Percentiles rank a stretch among this genome's conserved stretches.
Conservation (phyloP, 257 asterid genomes). For the Plantago elongata region DNA sequence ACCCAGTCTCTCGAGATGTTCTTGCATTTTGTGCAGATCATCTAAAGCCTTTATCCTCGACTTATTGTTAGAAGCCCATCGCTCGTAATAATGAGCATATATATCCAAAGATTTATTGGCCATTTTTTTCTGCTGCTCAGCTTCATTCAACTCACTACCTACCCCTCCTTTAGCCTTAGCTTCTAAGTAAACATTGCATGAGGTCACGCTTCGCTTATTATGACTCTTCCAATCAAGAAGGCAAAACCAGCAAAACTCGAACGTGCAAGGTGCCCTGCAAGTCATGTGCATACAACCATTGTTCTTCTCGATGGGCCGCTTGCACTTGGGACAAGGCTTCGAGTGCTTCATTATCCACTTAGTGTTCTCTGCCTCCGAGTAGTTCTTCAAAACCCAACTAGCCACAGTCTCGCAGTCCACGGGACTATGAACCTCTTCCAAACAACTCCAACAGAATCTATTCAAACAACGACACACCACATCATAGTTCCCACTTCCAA, state of each 20-base stretch:
- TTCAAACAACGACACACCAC: constrained; percentile 70
- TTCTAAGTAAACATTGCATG: constrained; percentile 23
- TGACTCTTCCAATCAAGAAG: neutral
- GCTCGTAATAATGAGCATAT: constrained; percentile 32
- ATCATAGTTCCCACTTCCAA: constrained; percentile 83
- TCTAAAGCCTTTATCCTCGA: constrained; percentile 19
- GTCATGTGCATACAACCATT: constrained; percentile 98
- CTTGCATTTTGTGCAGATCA: constrained; percentile 8
- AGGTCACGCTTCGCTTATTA: no score
- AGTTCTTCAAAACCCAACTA: constrained; percentile 27
- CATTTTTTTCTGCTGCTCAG: neutral
- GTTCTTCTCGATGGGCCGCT: constrained; percentile 95
- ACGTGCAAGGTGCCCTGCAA: constrained; percentile 91
- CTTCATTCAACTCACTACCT: neutral
- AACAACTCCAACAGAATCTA: constrained; percentile 78
- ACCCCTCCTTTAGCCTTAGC: constrained; percentile 34
- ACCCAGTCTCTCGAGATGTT: constrained; percentile 2
- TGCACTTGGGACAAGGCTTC: constrained; percentile 98
- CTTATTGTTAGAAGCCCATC: constrained; percentile 27
- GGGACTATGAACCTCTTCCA: constrained; percentile 29
- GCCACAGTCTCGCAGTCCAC: constrained; percentile 32
- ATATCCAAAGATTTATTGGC: constrained; percentile 6
- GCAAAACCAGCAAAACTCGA: constrained; percentile 72
- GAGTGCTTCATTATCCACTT: constrained; percentile 81
- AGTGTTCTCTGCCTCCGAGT: constrained; percentile 24